Evolutionary conservation across 306 rosid species (phyloP).

Genomic region (Comarum palustre): DNA sequence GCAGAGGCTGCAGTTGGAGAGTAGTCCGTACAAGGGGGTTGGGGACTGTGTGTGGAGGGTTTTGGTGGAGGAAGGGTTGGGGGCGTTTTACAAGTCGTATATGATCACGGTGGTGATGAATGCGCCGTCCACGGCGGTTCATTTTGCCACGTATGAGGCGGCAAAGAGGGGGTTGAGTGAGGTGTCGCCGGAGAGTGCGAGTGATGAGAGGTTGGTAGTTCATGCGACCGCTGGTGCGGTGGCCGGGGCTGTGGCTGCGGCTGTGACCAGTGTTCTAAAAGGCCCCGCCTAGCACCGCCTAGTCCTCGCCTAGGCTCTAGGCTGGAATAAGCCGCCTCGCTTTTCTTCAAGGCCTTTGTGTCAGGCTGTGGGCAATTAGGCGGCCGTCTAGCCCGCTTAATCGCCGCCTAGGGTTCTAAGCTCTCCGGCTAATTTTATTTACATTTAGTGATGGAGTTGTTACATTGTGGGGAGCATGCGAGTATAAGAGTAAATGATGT

Average conservation of each 20-base stretch:
- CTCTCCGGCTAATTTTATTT: no score
- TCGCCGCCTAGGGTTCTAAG: no score
- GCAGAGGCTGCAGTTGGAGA: slow-evolving; percentile 77
- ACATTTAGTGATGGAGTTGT: no score
- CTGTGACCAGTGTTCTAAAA: no score
- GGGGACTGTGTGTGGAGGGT: slow-evolving; percentile 69
- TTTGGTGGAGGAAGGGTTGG: slow-evolving; percentile 64
- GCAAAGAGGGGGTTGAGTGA: slow-evolving; percentile 51
- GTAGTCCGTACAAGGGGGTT: slow-evolving; percentile 69
- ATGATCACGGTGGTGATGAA: slow-evolving; percentile 82
- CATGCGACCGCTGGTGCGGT: slow-evolving; percentile 83
- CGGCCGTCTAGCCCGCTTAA: no score
- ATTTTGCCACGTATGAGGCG: slow-evolving; percentile 67
- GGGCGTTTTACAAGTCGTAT: slow-evolving; percentile 74
- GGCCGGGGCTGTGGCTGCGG: slow-evolving; percentile 74
- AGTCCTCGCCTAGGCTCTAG: no score
- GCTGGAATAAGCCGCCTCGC: no score
- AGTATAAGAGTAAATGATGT: no score
- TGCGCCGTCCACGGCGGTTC: slow-evolving; percentile 77
- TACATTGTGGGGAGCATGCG: no score
- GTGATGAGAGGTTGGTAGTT: slow-evolving; percentile 51
- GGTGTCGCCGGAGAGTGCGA: slow-evolving; percentile 45
- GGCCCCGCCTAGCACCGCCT: no score
- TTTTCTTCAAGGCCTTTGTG: no score
- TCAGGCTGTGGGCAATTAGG: no score